Evolutionary conservation across 441 rosid genomes (phyloP).

Genomic region (Melastoma candidum): DNA sequence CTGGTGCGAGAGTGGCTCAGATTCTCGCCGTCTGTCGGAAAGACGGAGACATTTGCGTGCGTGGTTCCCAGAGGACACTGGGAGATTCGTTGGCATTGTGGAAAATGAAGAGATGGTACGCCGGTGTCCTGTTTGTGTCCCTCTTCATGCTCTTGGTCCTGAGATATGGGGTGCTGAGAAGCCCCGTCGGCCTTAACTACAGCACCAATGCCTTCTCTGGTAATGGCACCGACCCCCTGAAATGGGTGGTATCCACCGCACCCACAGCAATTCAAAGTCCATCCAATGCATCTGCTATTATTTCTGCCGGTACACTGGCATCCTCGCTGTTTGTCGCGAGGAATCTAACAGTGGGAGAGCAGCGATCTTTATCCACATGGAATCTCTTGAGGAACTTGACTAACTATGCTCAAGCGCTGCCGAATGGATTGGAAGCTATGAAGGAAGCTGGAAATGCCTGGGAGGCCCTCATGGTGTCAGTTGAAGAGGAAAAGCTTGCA

Average conservation of each 20-base stretch:
- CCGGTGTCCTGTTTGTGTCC: constrained; percentile 58
- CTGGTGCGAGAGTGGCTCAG: no score
- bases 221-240: constrained; percentile 67
- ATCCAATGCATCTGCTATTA: constrained; percentile 43
- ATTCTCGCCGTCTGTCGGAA: no score
- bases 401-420: constrained; percentile 55
- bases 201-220: constrained; percentile 28
- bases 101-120: constrained; percentile 86
- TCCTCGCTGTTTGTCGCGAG: constrained; percentile 45
- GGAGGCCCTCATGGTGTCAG: constrained; percentile 59
- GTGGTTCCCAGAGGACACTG: no score
- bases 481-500: constrained; percentile 48
- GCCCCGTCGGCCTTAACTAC: constrained; percentile 47
- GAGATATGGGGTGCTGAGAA: constrained; percentile 54
- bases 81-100: constrained; percentile 1
- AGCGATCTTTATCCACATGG: constrained; percentile 65
- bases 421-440: constrained; percentile 74
- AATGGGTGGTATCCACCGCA: constrained; percentile 49
- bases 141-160: constrained; percentile 62
- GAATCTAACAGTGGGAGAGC: constrained; percentile 59
- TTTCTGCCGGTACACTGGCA: constrained; percentile 43
- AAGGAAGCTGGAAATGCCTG: constrained; percentile 88
- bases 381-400: constrained; percentile 46
- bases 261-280: constrained; percentile 47
- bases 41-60: no score